Evolutionary conservation across 257 asterid species (phyloP).

Genomic region (Echites panduratus): DNA sequence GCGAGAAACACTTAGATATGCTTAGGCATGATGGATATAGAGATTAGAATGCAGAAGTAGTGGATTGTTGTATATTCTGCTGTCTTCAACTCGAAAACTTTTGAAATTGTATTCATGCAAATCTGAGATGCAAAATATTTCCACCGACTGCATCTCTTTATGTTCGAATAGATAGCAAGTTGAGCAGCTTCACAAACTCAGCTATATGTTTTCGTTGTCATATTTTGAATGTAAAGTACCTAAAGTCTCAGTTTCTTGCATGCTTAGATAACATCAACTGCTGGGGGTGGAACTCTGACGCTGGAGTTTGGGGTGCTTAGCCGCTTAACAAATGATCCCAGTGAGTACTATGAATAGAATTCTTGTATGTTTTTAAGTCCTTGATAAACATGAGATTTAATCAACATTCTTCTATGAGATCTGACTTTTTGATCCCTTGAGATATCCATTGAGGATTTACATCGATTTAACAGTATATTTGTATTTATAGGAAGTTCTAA

Average conservation of each 20-base stretch:
- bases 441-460: not conserved
- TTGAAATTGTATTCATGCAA: not conserved
- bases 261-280: constrained; percentile 89
- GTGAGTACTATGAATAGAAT: constrained; percentile 36
- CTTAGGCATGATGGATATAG: not conserved
- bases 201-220: not conserved
- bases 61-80: not conserved
- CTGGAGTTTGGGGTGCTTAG: constrained; percentile 97
- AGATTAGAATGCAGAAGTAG: not conserved
- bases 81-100: not conserved
- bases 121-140: not conserved
- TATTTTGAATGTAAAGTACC: constrained; percentile 1
- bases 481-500: too few species aligned
- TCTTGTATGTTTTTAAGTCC: not conserved
- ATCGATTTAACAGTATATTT: not conserved
- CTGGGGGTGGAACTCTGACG: constrained; percentile 98
- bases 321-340: constrained; percentile 84
- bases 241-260: constrained; percentile 8
- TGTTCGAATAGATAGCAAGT: not conserved
- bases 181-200: not conserved
- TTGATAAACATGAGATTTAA: not conserved
- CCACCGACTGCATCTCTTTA: not conserved
- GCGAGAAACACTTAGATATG: too few species aligned
- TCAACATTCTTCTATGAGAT: not conserved
- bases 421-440: not conserved